Evolutionary conservation across 129 eudicot species (phyloP), one percentile per base, ranked within the genome.

Genomic region (Chrysanthemum lavandulifolium): DNA sequence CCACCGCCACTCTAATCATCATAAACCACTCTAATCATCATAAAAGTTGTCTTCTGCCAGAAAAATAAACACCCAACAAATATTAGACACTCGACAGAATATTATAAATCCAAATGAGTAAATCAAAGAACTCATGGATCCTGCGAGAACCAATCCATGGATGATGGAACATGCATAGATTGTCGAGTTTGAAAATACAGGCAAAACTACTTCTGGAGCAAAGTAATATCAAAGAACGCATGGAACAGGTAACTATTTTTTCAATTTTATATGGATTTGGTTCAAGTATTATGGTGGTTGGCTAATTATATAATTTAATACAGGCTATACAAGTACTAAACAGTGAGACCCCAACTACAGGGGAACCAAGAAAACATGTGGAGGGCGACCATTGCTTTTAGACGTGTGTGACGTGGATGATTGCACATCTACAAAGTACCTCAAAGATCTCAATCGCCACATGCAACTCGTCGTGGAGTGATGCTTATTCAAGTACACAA

Each of bases 391-490:
- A 36, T 6, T 83, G 54, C 51, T 81, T 10, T 18, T 81, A 21
- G 94, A 95, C 48, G 89, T 85, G 9, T 83, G 91, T 57, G 89
- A 88, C 68, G 56, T 88, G 72, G 97, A 94, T 11, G 94, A 83
- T n/a, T 95, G 90, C 78, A 84, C 84, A 65, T 43, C 78, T 13
- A 78, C 94, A 6, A 79, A 88, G 13, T 90, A 95, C 79, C 91
- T 88, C 25, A 84, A 86, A 67, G 97, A 90, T 75, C 90, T 95
- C 19, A 71, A 86, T 80, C 99, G 99, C 8, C 99, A 95, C 29
- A 84, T 68, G 89, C 87, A 95, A 80, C 91, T 95, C 7, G 85
- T 86, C 14, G 84, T 95, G 96, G 96, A 90, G 82, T 90, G 80
- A 86, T 50, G 61, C 31, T 19, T 50, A 9, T 19, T 69, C 77